A percentile compares a stretch with the other conserved stretches of the same genome.
Conservation (phyloP, 495 filamentous ascomycete genomes). For the Amphirosellinia nigrospora region DNA sequence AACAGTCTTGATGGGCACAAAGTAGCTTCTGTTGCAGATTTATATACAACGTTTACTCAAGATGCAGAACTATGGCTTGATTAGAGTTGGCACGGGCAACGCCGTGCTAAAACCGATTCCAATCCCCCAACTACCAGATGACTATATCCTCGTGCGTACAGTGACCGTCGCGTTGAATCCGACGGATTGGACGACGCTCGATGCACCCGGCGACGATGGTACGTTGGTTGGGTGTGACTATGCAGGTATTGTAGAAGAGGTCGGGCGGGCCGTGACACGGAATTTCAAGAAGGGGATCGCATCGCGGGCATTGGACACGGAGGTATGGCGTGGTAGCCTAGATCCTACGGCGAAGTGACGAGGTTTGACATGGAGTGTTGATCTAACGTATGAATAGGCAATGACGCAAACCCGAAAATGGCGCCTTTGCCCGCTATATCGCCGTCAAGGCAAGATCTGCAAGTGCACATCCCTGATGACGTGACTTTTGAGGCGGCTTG, state of each 20-base stretch:
- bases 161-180: slow-evolving; percentile 63
- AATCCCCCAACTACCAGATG: slow-evolving; percentile 50
- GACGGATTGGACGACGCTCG: slow-evolving; percentile 65
- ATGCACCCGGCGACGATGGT: slow-evolving; percentile 25
- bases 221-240: slow-evolving; percentile 45
- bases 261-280: slow-evolving; percentile 43
- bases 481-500: slow-evolving; percentile 12
- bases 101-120: slow-evolving; percentile 26
- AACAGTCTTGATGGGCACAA: not conserved
- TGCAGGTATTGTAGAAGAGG: slow-evolving; percentile 46
- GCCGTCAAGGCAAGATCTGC: slow-evolving; percentile 5
- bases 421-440: slow-evolving; percentile 44
- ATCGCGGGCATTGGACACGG: slow-evolving; percentile 51
- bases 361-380: not conserved
- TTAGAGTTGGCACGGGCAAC: not conserved
- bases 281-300: slow-evolving; percentile 44
- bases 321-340: not conserved
- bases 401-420: slow-evolving; percentile 39
- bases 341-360: not conserved
- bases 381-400: slow-evolving; percentile 12
- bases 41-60: not conserved
- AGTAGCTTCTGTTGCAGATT: not conserved
- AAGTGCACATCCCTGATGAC: not conserved
- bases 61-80: slow-evolving; percentile 19
- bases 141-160: slow-evolving; percentile 60